Percentiles rank a stretch among this genome's conserved stretches.
phyloP scores from a whole-genome alignment of 106 monocot genomes.

The Platanthera guangdongensis region DNA sequence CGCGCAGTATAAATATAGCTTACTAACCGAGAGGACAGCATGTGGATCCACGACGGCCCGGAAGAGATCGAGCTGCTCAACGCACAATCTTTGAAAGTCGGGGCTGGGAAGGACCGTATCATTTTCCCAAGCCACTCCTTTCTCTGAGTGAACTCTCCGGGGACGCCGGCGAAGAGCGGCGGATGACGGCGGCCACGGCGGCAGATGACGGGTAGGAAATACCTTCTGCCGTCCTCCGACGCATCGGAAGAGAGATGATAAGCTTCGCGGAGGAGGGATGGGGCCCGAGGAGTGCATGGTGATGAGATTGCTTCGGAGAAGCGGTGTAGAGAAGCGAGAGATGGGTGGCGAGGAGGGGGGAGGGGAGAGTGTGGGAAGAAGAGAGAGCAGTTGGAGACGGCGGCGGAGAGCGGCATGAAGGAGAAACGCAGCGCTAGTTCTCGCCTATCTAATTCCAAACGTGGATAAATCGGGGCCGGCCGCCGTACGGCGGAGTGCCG shows the following conservation, averaged over 20 bases:
- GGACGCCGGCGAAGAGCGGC: constrained; percentile 33
- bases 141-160: constrained; percentile 37
- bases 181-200: constrained; percentile 49
- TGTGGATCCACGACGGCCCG: constrained; percentile 43
- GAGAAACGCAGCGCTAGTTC: too few relatives aligned
- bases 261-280: constrained; percentile 9
- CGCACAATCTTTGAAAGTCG: constrained; percentile 50
- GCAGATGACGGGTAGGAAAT: constrained; percentile 24
- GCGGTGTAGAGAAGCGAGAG: background rate
- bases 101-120: constrained; percentile 39
- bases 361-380: background rate
- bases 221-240: constrained; percentile 5
- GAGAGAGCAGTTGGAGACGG: background rate
- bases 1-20: background rate
- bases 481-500: too few relatives aligned
- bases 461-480: too few relatives aligned
- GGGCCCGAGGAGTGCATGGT: background rate
- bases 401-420: background rate
- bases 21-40: constrained; percentile 51
- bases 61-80: constrained; percentile 61
- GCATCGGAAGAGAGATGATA: constrained; percentile 6
- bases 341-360: background rate
- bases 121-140: constrained; percentile 18
- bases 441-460: too few relatives aligned
- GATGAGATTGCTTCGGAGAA: background rate